phyloP scores from a whole-genome alignment of 2,329 filamentous ascomycete genomes.

The Alternaria rosae region DNA sequence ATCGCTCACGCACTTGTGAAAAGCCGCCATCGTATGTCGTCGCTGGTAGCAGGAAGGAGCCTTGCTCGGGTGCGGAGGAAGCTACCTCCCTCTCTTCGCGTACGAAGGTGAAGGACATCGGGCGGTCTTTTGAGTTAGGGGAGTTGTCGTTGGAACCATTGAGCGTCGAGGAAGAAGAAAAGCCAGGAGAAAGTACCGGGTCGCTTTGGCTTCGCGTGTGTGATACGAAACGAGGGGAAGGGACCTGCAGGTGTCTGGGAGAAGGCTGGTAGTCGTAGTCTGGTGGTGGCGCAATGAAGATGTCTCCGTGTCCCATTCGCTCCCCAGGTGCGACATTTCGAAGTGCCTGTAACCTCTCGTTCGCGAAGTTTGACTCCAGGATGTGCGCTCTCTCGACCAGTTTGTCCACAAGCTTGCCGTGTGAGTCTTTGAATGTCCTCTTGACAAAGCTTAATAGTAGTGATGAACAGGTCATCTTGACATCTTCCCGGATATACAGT shows the following conservation, averaged over 20 bases:
- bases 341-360: slow-evolving; percentile 41
- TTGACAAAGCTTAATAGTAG: slow-evolving; percentile 80
- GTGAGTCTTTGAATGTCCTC: slow-evolving; percentile 80
- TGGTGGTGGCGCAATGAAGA: slow-evolving; percentile 47
- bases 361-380: slow-evolving; percentile 44
- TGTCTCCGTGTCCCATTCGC: slow-evolving; percentile 43
- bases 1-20: slow-evolving; percentile 13
- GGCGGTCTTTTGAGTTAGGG: slow-evolving; percentile 11
- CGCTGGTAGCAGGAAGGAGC: slow-evolving; percentile 28
- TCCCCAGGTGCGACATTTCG: slow-evolving; percentile 41
- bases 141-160: slow-evolving; percentile 20
- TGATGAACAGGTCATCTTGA: slow-evolving; percentile 81
- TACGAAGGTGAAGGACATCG: slow-evolving; percentile 23
- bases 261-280: slow-evolving; percentile 40
- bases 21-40: slow-evolving; percentile 31
- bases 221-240: slow-evolving; percentile 19
- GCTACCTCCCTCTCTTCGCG: slow-evolving; percentile 18
- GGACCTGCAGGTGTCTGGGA: slow-evolving; percentile 13
- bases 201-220: slow-evolving; percentile 34
- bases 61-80: slow-evolving; percentile 20
- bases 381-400: slow-evolving; percentile 48
- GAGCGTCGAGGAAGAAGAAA: slow-evolving; percentile 27
- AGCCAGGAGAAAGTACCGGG: slow-evolving; percentile 29
- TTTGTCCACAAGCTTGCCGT: slow-evolving; percentile 71
- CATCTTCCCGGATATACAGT: slow-evolving; percentile 84